phyloP scores from a whole-genome alignment of 2,329 filamentous ascomycete genomes.

The Aspergillus thermomutatus region DNA sequence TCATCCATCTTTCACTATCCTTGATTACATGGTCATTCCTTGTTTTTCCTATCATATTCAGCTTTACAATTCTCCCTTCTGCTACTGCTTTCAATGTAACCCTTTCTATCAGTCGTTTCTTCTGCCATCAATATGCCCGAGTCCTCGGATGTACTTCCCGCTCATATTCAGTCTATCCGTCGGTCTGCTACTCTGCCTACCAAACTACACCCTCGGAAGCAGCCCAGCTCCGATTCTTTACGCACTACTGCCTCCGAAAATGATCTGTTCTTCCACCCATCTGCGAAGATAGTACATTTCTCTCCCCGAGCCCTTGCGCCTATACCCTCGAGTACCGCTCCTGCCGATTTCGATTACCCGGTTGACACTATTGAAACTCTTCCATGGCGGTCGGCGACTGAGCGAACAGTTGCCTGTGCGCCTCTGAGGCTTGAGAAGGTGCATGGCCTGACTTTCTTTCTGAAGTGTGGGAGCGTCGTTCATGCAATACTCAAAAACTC shows the following conservation, averaged over 20 bases:
- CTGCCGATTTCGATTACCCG: conserved; percentile 45
- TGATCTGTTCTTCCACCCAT: conserved; percentile 67
- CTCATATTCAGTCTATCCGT: conserved; percentile 27
- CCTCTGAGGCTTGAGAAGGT: conserved; percentile 81
- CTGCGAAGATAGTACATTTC: conserved; percentile 69
- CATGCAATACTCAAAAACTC: conserved; percentile 86
- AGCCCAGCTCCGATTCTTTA: conserved; percentile 24
- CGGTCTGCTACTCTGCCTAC: conserved; percentile 37
- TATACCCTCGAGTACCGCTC: conserved; percentile 42
- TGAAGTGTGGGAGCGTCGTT: conserved; percentile 78
- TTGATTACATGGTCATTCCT: conserved; percentile 2
- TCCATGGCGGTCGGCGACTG: conserved; percentile 70
- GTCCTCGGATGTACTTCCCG: conserved; percentile 25
- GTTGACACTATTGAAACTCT: conserved; percentile 60
- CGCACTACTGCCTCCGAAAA: conserved; percentile 30
- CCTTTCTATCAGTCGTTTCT: background rate
- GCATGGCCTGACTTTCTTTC: conserved; percentile 79
- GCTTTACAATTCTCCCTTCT: background rate
- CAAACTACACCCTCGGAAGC: conserved; percentile 28
- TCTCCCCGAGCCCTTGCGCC: conserved; percentile 40
- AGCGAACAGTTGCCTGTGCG: conserved; percentile 79
- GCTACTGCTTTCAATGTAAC: conserved; percentile 15
- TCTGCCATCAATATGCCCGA: conserved; percentile 31
- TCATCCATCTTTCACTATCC: conserved; percentile 1
- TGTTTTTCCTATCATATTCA: background rate